Evolutionary conservation across 371 early-diverging fungal genomes (phyloP).

Genomic region (Choanephora cucurbitarum): DNA sequence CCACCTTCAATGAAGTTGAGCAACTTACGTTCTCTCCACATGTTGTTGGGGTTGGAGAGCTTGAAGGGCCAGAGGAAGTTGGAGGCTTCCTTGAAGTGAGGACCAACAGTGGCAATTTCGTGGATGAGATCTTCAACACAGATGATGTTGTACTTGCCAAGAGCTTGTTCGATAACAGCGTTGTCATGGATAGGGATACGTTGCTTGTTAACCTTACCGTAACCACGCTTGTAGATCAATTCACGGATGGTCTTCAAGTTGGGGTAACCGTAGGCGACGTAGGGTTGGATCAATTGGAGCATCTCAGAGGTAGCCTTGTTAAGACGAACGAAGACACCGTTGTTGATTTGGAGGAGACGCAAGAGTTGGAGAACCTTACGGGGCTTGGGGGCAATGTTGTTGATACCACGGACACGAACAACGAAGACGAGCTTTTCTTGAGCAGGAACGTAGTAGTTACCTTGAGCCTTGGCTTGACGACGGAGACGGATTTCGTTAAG

Average conservation of each 20-base stretch:
- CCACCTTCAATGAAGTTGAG: constrained; percentile 99
- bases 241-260: constrained; percentile 99
- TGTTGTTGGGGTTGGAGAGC: constrained; percentile 98
- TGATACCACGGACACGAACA: constrained; percentile 96
- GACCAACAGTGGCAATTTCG: constrained; percentile 99
- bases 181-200: constrained; percentile 97
- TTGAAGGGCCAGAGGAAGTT: constrained; percentile 99
- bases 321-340: constrained; percentile 97
- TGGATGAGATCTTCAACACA: constrained; percentile 99
- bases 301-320: constrained; percentile 99
- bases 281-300: constrained; percentile 98
- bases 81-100: constrained; percentile 86
- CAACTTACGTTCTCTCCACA: constrained; percentile 95
- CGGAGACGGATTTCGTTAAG: constrained; percentile 85
- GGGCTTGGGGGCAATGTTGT: constrained; percentile 99
- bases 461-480: constrained; percentile 90
- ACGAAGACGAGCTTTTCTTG: constrained; percentile 98
- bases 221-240: constrained; percentile 99
- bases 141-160: constrained; percentile 96
- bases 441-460: constrained; percentile 95
- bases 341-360: constrained; percentile 99
- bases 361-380: constrained; percentile 99
- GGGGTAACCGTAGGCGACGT: constrained; percentile 97
- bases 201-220: constrained; percentile 97
- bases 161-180: constrained; percentile 90